Conservation (phyloP, 2,329 filamentous ascomycete species). For the Alternaria novae-zelandiae region DNA sequence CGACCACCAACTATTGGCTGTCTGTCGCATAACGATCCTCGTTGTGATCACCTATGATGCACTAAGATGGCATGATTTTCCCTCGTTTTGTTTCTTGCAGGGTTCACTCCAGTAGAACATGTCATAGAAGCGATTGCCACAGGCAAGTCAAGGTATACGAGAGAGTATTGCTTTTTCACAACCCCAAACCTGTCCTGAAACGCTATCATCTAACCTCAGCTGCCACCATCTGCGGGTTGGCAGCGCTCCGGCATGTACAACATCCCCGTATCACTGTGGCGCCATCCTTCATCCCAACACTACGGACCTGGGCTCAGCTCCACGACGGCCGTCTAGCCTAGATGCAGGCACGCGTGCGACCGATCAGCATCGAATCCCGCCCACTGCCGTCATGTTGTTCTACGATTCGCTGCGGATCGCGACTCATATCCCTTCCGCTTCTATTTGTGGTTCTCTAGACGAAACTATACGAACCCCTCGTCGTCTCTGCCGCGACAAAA, state of each 20-base stretch:
- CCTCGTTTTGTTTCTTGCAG: not conserved
- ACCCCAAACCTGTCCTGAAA: slow-evolving; percentile 7
- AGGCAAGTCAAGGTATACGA: not conserved
- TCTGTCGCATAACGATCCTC: not conserved
- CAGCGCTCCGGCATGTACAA: slow-evolving; percentile 5
- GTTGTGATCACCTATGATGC: not conserved
- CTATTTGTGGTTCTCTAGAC: slow-evolving; percentile 21
- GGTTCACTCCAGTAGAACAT: not conserved
- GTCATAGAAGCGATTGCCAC: not conserved
- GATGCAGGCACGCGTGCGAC: slow-evolving; percentile 21
- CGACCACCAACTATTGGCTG: slow-evolving; percentile 4
- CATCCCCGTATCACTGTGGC: slow-evolving; percentile 21
- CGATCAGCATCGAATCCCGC: slow-evolving; percentile 13
- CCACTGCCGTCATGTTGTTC: not conserved
- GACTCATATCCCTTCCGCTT: slow-evolving; percentile 11
- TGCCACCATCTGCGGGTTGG: slow-evolving; percentile 1
- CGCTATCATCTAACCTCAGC: not conserved
- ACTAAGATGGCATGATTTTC: not conserved
- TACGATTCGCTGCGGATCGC: slow-evolving; percentile 16
- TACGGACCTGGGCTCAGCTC: slow-evolving; percentile 24
- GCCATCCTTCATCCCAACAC: slow-evolving; percentile 17
- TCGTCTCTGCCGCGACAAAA: slow-evolving; percentile 9
- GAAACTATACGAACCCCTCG: slow-evolving; percentile 13
- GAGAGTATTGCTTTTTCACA: slow-evolving; percentile 1
- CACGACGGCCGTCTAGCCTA: slow-evolving; percentile 12